phyloP scores from a whole-genome alignment of 176 grass and related monocot species.

The Luzula sylvatica region DNA sequence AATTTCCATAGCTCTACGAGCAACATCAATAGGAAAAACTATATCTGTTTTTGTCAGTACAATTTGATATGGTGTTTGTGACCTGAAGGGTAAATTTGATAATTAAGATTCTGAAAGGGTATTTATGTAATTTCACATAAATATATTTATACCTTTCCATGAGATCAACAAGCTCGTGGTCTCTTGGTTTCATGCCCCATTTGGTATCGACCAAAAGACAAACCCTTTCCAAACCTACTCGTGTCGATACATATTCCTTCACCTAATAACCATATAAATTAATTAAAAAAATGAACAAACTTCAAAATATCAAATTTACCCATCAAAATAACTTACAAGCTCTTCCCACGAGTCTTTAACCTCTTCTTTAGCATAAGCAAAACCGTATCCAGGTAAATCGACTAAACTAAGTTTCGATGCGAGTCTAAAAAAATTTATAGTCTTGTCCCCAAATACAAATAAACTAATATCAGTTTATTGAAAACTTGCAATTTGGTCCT shows the following conservation, averaged over 20 bases:
- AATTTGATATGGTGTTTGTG: conserved; percentile 87
- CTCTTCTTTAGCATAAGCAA: conserved; percentile 99
- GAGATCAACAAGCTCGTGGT: conserved; percentile 77
- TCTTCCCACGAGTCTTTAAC: conserved; percentile 95
- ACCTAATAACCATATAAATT: conserved; percentile 34
- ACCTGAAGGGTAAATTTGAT: conserved; percentile 26
- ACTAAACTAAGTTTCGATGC: conserved; percentile 77
- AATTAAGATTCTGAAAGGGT: no score
- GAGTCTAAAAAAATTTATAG: conserved; percentile 85
- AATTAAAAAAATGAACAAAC: neutral
- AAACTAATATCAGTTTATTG: neutral
- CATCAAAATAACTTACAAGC: conserved; percentile 47
- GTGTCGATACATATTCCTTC: conserved; percentile 90
- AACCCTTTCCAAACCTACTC: conserved; percentile 80
- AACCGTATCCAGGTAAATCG: conserved; percentile 96
- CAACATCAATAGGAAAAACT: conserved; percentile 91
- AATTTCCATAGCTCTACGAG: conserved; percentile 81
- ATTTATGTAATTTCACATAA: neutral
- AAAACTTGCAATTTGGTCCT: neutral
- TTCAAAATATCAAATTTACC: neutral
- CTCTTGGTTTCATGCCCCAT: conserved; percentile 94
- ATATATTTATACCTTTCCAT: conserved; percentile 58
- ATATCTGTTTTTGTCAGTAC: conserved; percentile 86
- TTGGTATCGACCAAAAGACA: conserved; percentile 94
- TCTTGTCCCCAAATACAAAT: no score